Base-by-base conservation (phyloP, 1,284 basidiomycete species). In the Trichosporon sp. region DNA sequence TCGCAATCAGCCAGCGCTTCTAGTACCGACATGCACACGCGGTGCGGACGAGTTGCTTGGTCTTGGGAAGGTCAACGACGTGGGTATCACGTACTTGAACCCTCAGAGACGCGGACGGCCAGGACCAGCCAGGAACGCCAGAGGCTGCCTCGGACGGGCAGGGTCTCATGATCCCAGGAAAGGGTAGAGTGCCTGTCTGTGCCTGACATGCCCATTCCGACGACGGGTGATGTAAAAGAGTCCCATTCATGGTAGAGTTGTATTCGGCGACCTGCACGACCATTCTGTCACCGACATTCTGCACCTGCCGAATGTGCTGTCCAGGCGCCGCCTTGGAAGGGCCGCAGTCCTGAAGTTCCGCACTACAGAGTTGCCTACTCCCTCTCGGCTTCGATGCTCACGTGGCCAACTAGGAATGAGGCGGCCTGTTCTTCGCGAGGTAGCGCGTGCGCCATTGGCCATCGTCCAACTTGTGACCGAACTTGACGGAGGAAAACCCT, bases 41-140 rank as follows among this genome's bases (percentile, higher is more conserved):
- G 4, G 38, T 4, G 43, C 43, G 43, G 16, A 46, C 26, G 16
- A 46, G 43, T 16, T 5, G 51, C 19, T 26, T 26, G 26, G 26
- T 26, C 26, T 26, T 54, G 51, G n/a, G 48, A 26, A 54, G 51
- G 19, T 54, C 11, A 54, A 54, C 51, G 51, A 54, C 51, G 51
- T 54, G 51, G 51, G 51, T 54, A 54, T 54, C 51, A 54, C 51
- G 51, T 54, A 54, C 51, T 54, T 4, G 16, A 26, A 3, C 19
- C 51, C 51, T 21, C 19, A 21, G 26, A 26, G 51, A 54, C 51
- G 10, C 21, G 51, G 40, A 16, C 43, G 26, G 26, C 26, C 26
- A 26, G 26, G 26, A 26, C 26, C 26, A 43, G 19, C 16, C 16
- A 32, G 40, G 21, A 12, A 21, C 21, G 26, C 10, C 38, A 10